A percentile compares a stretch with the other conserved stretches of the same genome.
Evolutionary conservation across 2,329 filamentous ascomycete species (phyloP).

Genomic region (Moelleriella libera): DNA sequence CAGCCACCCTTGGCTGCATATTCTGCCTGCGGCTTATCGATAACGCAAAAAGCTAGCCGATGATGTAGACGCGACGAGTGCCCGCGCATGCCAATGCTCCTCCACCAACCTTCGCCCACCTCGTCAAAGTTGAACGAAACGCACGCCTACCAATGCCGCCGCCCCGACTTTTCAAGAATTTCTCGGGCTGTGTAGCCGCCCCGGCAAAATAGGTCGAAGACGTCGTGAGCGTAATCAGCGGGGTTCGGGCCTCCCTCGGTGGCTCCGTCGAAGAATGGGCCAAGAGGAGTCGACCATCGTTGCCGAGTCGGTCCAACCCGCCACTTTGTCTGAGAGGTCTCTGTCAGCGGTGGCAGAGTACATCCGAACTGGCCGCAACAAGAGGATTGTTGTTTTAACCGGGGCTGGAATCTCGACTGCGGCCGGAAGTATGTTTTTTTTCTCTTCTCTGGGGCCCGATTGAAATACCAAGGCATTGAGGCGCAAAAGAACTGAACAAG

Average conservation of each 20-base stretch:
- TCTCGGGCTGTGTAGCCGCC: too few species aligned
- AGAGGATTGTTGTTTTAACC: conserved; percentile 73
- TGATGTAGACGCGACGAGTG: too few species aligned
- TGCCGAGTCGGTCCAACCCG: conserved; percentile 47
- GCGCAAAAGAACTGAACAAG: too few species aligned
- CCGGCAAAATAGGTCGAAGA: conserved; percentile 23
- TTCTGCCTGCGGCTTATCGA: too few species aligned
- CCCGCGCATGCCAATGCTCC: too few species aligned
- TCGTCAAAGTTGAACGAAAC: too few species aligned
- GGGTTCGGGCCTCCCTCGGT: conserved; percentile 16
- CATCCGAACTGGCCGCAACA: conserved; percentile 55
- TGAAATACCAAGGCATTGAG: too few species aligned
- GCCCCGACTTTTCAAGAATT: too few species aligned
- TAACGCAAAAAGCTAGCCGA: too few species aligned
- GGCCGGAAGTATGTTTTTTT: conserved; percentile 36
- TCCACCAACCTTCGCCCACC: too few species aligned
- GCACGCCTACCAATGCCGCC: too few species aligned
- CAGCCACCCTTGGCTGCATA: too few species aligned
- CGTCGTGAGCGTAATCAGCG: conserved; percentile 20
- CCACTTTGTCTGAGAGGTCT: conserved; percentile 52
- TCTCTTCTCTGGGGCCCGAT: background rate
- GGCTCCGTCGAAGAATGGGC: conserved; percentile 53
- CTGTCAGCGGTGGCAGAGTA: conserved; percentile 66
- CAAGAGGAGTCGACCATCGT: conserved; percentile 61
- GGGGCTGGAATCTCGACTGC: conserved; percentile 79